Percentiles rank a stretch among this genome's conserved stretches.
Evolutionary conservation across 2,329 filamentous ascomycete genomes (phyloP).

Genomic region (Leptographium galeiforme): DNA sequence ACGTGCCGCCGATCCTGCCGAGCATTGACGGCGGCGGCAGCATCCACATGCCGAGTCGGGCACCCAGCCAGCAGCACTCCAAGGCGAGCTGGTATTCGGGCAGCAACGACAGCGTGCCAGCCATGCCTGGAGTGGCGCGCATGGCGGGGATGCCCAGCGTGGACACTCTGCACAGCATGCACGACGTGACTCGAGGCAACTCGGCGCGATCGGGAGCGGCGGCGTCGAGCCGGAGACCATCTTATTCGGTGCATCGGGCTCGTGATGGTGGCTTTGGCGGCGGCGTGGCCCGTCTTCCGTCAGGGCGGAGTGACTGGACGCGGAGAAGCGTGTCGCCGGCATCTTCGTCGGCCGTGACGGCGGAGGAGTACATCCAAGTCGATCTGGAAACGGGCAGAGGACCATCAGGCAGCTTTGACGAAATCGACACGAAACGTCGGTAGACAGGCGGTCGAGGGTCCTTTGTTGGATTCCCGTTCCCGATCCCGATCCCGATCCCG

Average conservation of each 20-base stretch:
- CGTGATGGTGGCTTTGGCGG: conserved; percentile 4
- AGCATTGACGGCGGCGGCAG: conserved; percentile 43
- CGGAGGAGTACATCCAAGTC: conserved; percentile 29
- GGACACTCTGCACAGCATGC: no score
- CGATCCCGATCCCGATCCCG: no score
- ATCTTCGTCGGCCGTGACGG: conserved; percentile 20
- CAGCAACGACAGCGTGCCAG: not conserved
- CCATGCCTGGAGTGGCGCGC: no score
- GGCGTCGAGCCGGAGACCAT: not conserved
- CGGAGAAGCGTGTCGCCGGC: conserved; percentile 30
- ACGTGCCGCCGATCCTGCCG: conserved; percentile 42
- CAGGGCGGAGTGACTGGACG: conserved; percentile 40
- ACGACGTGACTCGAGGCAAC: conserved; percentile 53
- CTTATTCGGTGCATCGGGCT: not conserved
- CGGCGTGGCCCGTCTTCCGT: conserved; percentile 31
- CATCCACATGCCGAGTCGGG: conserved; percentile 51
- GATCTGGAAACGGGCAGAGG: conserved; percentile 17
- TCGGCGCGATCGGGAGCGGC: conserved; percentile 37
- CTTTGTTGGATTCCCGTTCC: no score
- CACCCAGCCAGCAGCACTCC: conserved; percentile 13
- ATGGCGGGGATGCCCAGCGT: no score
- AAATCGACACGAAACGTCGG: conserved; percentile 21
- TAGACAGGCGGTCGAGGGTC: no score
- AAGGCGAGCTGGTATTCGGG: conserved; percentile 31
- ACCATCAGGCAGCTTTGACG: not conserved